Percentiles rank a stretch among this genome's conserved stretches.
These are phyloP conservation scores for Fabrea salina DNA, from an alignment of 169 alveolate genomes.

Conservation along the genomic window DNA sequence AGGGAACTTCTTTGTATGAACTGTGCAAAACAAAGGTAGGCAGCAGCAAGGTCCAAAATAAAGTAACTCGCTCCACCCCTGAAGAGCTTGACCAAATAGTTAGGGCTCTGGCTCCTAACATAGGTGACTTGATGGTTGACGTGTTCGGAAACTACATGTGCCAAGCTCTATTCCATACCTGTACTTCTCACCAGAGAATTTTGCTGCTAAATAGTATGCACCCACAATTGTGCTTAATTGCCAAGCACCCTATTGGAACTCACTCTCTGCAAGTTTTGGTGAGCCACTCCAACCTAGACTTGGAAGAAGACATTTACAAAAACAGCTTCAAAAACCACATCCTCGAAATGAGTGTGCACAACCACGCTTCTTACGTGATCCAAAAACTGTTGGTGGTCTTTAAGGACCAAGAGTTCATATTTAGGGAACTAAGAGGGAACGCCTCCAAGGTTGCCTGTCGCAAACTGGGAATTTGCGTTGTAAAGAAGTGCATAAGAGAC, in stretches of 20 bases:
- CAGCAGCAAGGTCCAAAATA: neutral
- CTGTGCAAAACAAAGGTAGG: neutral
- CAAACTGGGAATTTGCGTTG: slow-evolving; percentile 66
- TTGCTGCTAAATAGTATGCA: slow-evolving; percentile 50
- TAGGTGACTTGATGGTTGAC: slow-evolving; percentile 39
- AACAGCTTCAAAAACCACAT: neutral
- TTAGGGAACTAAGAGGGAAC: slow-evolving; percentile 36
- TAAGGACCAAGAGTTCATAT: slow-evolving; percentile 34
- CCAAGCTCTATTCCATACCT: slow-evolving; percentile 48
- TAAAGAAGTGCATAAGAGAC: slow-evolving; percentile 54
- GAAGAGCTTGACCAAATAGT: slow-evolving; percentile 21
- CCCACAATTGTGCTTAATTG: slow-evolving; percentile 45
- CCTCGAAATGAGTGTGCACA: neutral
- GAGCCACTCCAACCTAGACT: neutral
- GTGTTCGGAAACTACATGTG: slow-evolving; percentile 81
- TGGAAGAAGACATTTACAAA: neutral
- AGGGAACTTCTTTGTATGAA: no score
- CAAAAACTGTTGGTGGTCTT: slow-evolving; percentile 29
- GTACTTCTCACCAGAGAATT: slow-evolving; percentile 54
- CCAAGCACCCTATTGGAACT: slow-evolving; percentile 75
- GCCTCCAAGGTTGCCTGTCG: slow-evolving; percentile 40
- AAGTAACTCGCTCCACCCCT: neutral
- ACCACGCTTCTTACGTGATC: slow-evolving; percentile 14
- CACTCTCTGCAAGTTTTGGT: slow-evolving; percentile 72
- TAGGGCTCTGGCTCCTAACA: neutral